phyloP scores from a whole-genome alignment of 345 rosid genomes.

The Rhodamnia argentea region DNA sequence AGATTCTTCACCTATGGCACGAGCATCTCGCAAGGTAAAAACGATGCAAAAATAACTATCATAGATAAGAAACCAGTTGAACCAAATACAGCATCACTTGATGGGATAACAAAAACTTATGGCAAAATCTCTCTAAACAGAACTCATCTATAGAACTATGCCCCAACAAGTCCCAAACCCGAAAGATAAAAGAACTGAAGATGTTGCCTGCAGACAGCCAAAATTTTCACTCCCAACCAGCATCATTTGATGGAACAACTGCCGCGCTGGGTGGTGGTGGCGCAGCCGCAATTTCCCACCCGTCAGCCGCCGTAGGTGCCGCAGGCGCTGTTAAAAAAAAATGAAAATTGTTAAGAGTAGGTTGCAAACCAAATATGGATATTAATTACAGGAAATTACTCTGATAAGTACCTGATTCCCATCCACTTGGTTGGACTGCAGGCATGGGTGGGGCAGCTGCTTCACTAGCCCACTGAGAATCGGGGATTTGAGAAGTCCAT shows the following conservation, averaged over 20 bases:
- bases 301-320: constrained; percentile 11
- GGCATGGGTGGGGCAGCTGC: constrained; percentile 42
- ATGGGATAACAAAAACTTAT: neutral
- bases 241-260: neutral
- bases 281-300: constrained; percentile 38
- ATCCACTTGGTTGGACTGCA: constrained; percentile 35
- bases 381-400: neutral
- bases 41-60: neutral
- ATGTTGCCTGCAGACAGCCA: neutral
- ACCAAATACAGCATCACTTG: neutral
- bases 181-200: neutral
- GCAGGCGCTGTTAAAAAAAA: neutral
- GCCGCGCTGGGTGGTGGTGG: neutral
- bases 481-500: constrained; percentile 45
- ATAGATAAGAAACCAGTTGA: neutral
- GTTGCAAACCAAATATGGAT: neutral
- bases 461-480: constrained; percentile 54
- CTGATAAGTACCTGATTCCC: constrained; percentile 21
- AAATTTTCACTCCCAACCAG: constrained; percentile 32
- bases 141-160: neutral
- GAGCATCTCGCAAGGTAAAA: neutral
- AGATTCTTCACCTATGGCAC: neutral
- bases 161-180: neutral
- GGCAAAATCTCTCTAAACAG: neutral
- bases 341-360: neutral